Evolutionary conservation across 2,329 filamentous ascomycete species (phyloP).

Genomic region (Cytospora mali): DNA sequence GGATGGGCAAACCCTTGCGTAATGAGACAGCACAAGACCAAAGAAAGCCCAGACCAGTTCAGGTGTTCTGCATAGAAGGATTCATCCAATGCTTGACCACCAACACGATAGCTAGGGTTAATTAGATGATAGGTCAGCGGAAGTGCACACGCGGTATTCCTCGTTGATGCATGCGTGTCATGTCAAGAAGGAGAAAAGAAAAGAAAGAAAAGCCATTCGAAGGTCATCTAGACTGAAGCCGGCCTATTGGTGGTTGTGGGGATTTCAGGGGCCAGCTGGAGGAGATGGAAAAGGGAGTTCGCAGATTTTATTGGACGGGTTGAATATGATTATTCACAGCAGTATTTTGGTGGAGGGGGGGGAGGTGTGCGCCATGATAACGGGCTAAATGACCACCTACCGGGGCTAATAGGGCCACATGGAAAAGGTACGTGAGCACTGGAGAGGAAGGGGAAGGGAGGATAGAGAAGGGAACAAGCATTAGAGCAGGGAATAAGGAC

Average conservation of each 20-base stretch:
- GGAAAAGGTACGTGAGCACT: not conserved
- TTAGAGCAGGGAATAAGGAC: no score
- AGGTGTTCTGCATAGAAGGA: constrained; percentile 1
- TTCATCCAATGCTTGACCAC: not conserved
- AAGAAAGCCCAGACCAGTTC: not conserved
- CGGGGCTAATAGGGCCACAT: constrained; percentile 11
- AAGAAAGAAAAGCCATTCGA: constrained; percentile 9
- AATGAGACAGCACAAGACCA: constrained; percentile 1
- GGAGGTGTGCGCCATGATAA: not conserved
- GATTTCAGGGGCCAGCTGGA: constrained; percentile 11
- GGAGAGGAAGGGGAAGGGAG: not conserved
- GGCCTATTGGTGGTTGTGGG: constrained; percentile 13
- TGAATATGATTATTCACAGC: constrained; percentile 6
- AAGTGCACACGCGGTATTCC: constrained; percentile 2
- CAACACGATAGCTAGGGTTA: not conserved
- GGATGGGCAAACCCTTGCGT: not conserved
- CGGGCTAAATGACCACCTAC: constrained; percentile 13
- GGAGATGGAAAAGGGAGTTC: not conserved
- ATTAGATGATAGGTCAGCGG: not conserved
- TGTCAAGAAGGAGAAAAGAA: no score
- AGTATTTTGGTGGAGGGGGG: not conserved
- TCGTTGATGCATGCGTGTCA: not conserved
- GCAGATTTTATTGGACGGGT: constrained; percentile 2
- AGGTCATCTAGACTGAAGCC: not conserved
- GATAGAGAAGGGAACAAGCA: no score